Conservation (phyloP, 306 rosid genomes). For the Sindora glabra region DNA sequence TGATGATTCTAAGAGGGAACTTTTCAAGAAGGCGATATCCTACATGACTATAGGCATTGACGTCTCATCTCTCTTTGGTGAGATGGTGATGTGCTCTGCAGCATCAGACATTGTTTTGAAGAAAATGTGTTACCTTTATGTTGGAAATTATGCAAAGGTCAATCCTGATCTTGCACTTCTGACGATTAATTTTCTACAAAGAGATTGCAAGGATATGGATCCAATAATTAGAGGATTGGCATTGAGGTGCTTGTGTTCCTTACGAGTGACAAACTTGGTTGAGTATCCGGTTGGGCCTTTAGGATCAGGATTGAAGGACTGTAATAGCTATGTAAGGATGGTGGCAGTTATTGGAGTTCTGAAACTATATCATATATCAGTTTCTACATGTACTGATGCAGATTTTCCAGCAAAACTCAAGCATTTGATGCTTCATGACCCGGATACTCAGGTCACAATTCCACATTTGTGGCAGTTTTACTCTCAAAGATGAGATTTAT, state of each 20-base stretch:
- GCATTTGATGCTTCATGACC: conserved; percentile 81
- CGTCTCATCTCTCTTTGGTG: conserved; percentile 85
- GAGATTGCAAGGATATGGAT: conserved; percentile 97
- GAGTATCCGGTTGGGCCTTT: conserved; percentile 97
- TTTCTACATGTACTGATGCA: conserved; percentile 83
- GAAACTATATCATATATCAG: conserved; percentile 88
- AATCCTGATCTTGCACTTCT: conserved; percentile 94
- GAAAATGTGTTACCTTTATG: conserved; percentile 96
- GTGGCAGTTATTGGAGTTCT: conserved; percentile 89
- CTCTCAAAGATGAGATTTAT: conserved; percentile 1
- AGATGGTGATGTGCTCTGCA: conserved; percentile 99
- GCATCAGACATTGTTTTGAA: conserved; percentile 86
- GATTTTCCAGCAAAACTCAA: conserved; percentile 79
- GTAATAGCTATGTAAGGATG: conserved; percentile 76
- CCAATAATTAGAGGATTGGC: conserved; percentile 97
- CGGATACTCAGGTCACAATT: conserved; percentile 75
- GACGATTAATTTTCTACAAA: conserved; percentile 95
- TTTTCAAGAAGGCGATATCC: conserved; percentile 94
- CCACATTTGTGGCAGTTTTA: conserved; percentile 1
- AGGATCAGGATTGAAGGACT: conserved; percentile 89
- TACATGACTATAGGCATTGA: conserved; percentile 96
- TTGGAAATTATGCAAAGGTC: conserved; percentile 89
- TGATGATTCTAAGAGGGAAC: conserved; percentile 95
- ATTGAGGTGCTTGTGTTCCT: conserved; percentile 86
- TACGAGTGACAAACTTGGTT: conserved; percentile 81